These are phyloP conservation scores for Macadamia integrifolia DNA, from an alignment of 164 flowering plant genomes.

Conservation along the genomic window DNA sequence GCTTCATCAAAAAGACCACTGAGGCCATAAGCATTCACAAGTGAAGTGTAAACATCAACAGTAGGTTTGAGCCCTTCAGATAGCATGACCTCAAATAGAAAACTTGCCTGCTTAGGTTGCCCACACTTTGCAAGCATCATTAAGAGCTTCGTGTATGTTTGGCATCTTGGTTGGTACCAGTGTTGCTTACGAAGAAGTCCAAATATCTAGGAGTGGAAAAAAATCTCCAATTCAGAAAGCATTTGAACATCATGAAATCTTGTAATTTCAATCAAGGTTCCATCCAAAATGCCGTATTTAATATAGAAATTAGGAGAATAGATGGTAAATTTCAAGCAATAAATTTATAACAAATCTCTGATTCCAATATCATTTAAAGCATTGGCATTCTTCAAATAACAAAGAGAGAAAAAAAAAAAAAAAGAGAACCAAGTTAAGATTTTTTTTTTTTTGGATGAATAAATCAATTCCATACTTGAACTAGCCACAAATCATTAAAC, in stretches of 20 bases:
- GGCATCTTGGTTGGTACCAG: conserved; percentile 78
- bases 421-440: no score
- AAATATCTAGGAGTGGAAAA: conserved; percentile 45
- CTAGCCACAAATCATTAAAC: no score
- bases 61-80: conserved; percentile 68
- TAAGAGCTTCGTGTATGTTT: conserved; percentile 73
- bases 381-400: not conserved
- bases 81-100: conserved; percentile 64
- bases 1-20: conserved; percentile 65
- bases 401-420: no score
- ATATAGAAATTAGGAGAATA: not conserved
- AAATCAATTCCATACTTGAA: no score
- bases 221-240: not conserved
- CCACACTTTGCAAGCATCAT: conserved; percentile 81
- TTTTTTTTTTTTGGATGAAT: no score
- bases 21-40: conserved; percentile 70
- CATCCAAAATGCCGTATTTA: not conserved
- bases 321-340: not conserved
- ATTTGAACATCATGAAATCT: not conserved
- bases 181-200: conserved; percentile 73
- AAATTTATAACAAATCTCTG: not conserved
- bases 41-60: conserved; percentile 77
- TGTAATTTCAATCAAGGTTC: not conserved
- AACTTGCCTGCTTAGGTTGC: conserved; percentile 57
- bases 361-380: not conserved